These are phyloP conservation scores for Mycena olivaceomarginata DNA, from an alignment of 768 basidiomycete genomes.

Conservation along the genomic window DNA sequence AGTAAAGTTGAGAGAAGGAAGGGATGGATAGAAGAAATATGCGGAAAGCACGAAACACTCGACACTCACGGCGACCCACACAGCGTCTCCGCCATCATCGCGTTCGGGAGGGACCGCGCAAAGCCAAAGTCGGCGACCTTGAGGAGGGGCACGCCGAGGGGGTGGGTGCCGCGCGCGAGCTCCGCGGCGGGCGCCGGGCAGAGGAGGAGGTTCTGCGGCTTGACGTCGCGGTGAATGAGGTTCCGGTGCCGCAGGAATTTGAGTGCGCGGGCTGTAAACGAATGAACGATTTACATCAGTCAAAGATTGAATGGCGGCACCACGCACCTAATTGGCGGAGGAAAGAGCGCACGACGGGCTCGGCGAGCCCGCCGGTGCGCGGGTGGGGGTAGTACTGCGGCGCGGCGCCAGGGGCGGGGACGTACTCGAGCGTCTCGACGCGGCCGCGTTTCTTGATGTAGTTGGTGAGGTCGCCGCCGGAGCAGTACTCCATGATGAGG, in stretches of 20 bases:
- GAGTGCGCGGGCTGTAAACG: constrained; percentile 86
- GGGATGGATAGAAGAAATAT: constrained; percentile 11
- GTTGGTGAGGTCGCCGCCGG: constrained; percentile 95
- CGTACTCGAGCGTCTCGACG: constrained; percentile 91
- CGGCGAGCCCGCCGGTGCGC: constrained; percentile 91
- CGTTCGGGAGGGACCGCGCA: constrained; percentile 92
- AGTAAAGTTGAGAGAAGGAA: too few relatives aligned
- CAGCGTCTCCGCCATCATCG: constrained; percentile 97
- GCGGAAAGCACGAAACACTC: not conserved
- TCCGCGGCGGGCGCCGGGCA: constrained; percentile 89
- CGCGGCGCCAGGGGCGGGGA: constrained; percentile 80
- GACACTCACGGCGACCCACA: constrained; percentile 94
- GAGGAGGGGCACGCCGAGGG: constrained; percentile 93
- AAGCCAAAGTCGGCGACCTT: constrained; percentile 99
- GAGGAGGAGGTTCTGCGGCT: constrained; percentile 97
- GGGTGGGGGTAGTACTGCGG: constrained; percentile 95
- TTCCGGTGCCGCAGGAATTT: constrained; percentile 93
- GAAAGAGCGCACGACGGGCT: constrained; percentile 94
- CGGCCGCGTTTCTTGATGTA: constrained; percentile 99
- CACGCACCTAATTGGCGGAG: constrained; percentile 89
- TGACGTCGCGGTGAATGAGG: constrained; percentile 97
- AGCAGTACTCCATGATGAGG: constrained; percentile 98
- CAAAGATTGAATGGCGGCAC: constrained; percentile 27
- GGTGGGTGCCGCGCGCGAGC: constrained; percentile 86
- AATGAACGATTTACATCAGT: not conserved